Evolutionary conservation across 2,329 filamentous ascomycete species (phyloP), one percentile per base, ranked within the genome.

Genomic region (Aspergillus awamori): DNA sequence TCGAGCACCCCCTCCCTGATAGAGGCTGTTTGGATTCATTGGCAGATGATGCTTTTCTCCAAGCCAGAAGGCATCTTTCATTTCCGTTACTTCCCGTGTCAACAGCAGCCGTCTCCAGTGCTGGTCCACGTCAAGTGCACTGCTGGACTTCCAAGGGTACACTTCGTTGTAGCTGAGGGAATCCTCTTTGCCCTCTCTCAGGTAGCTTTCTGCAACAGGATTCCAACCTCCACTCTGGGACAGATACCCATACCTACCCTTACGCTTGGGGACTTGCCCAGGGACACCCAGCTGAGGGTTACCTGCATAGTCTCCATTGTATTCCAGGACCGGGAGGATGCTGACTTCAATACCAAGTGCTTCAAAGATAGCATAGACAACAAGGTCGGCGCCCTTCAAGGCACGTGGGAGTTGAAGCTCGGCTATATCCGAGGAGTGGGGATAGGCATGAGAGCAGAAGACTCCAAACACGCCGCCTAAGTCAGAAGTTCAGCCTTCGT

Each of bases 331-430:
- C 0, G 78, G 77, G 1, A 68, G 68, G 11, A 80, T 61, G 0
- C 60, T 51, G 4, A 74, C 64, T 5, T 72, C 54, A 0, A 78
- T 60, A 0, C 74, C 73, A 0, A 81, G 66, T 0, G 71, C 65
- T 10, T 63, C 58, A 52, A 82, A 74, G 0, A 72, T 64, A 0
- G 70, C 66, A 61, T 79, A 84, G 0, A 82, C 59, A 0, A 76
- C 70, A 61, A 81, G 76, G 61, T 84, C 82, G 0, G 77, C 64
- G 0, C 82, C 81, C 65, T 84, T 85, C 5, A 85, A 70, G 0
- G 70, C 68, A 3, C 67, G 68, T 0, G 78, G 79, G 1, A 82
- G 67, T 4, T 64, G 43, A 0, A 52, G 15, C 1, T 63, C 22
- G 0, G 70, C 67, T 4, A 56, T 5, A 1, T 65, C 6, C 3